Evolutionary conservation across 2,329 filamentous ascomycete species (phyloP), one percentile per base, ranked within the genome.

Genomic region (Ceratocystis diversiconidia): DNA sequence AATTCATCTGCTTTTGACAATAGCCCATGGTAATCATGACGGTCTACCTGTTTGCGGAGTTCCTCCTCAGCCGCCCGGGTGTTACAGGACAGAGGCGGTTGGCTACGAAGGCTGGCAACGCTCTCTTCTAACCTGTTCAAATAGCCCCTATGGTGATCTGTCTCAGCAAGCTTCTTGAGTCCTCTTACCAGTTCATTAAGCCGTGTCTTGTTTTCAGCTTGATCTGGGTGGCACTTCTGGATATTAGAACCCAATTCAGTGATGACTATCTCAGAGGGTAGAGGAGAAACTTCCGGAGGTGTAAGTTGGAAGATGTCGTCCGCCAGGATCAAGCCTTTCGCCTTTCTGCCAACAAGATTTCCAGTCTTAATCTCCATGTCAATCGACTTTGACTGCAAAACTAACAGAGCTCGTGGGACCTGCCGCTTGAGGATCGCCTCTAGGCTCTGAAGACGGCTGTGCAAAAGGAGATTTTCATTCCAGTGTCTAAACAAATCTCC

Each of bases 61-160:
- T 36, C 6, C 22, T 59, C 5, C 8, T 59, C 55, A 8, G 32
- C 32, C 25, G 7, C 3, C 1, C 55, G 55, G 4, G 28, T 59
- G 1, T 19, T n/a, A 3, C 17, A 8, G 32, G 28, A 17, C 55
- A 8, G 1, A 3, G 5, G 25, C 17, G 28, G 30, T 15, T 15
- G 28, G 28, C 5, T 8, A 4, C 15, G 32, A 3, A 59, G 55
- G 7, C 55, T 36, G 8, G 28, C n/a, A 22, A 32, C 17, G 3
- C 64, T 65, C 5, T 62, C 46, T 28, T 57, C 30, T 3, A 65
- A 25, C 25, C 61, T 50, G 8, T 62, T 19, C 32, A 65, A 25
- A 25, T 65, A 65, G 8, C 44, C 64, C 6, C 17, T 17, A 8
- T 65, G 64, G 25, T 65, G 59, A 15, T 32, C 19, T 5, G 30